phyloP scores from a whole-genome alignment of 768 basidiomycete genomes.

The Russula sp. region DNA sequence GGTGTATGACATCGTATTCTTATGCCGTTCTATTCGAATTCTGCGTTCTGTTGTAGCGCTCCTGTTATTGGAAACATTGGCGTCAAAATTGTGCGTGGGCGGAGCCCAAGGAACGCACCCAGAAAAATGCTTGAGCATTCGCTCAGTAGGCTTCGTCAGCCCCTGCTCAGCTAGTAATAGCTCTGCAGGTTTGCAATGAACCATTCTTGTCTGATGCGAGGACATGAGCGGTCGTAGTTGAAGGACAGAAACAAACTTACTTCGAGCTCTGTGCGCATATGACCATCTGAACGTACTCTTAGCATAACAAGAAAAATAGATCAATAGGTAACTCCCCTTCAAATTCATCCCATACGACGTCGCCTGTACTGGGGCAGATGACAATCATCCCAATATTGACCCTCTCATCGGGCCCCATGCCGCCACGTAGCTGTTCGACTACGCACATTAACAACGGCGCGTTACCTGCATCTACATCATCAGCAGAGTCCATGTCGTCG shows the following conservation, averaged over 20 bases:
- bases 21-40: slow-evolving; percentile 60
- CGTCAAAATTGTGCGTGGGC: background rate
- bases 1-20: slow-evolving; percentile 49
- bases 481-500: slow-evolving; percentile 66
- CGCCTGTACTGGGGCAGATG: slow-evolving; percentile 83
- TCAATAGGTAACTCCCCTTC: slow-evolving; percentile 43
- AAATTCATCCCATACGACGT: slow-evolving; percentile 91
- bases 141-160: slow-evolving; percentile 64
- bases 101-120: slow-evolving; percentile 37
- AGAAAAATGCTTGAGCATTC: slow-evolving; percentile 68
- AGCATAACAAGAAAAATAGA: background rate
- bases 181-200: slow-evolving; percentile 80
- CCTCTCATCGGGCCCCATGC: slow-evolving; percentile 39
- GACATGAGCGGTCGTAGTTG: background rate
- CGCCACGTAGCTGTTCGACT: slow-evolving; percentile 47
- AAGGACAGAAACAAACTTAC: slow-evolving; percentile 32
- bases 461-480: slow-evolving; percentile 48
- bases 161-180: slow-evolving; percentile 57
- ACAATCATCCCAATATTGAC: slow-evolving; percentile 64
- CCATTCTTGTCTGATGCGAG: slow-evolving; percentile 65
- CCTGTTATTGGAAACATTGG: slow-evolving; percentile 17
- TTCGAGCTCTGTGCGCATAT: slow-evolving; percentile 88
- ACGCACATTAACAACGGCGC: slow-evolving; percentile 74
- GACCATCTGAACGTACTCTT: slow-evolving; percentile 46
- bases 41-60: slow-evolving; percentile 30